phyloP scores from a whole-genome alignment of 768 basidiomycete species.

The Hebeloma cylindrosporum region DNA sequence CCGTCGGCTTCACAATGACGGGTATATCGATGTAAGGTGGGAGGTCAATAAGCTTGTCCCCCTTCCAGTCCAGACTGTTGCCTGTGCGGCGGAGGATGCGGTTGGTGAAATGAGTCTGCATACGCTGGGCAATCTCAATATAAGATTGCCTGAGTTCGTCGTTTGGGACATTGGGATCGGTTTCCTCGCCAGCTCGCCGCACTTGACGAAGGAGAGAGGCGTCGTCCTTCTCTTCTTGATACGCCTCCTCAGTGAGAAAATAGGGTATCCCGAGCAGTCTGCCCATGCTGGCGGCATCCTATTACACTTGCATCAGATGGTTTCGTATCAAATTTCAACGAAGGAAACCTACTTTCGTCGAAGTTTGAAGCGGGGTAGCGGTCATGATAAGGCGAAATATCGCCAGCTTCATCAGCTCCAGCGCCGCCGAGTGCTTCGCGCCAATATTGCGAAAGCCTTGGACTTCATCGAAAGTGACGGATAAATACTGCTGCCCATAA shows the following conservation, averaged over 20 bases:
- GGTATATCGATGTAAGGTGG: constrained; percentile 4
- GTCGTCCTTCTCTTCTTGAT: constrained; percentile 23
- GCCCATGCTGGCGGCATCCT: constrained; percentile 29
- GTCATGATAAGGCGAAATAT: constrained; percentile 19
- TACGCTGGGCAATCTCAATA: constrained; percentile 2
- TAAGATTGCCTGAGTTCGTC: constrained; percentile 1
- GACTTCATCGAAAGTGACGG: constrained; percentile 20
- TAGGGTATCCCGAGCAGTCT: constrained; percentile 24
- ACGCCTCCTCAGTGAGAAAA: constrained; percentile 21
- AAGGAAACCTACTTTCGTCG: constrained; percentile 17
- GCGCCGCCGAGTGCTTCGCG: constrained; percentile 7
- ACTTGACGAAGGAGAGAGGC: constrained; percentile 4
- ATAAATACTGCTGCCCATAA: constrained; percentile 13
- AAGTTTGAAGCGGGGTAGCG: constrained; percentile 28
- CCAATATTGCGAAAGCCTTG: constrained; percentile 20
- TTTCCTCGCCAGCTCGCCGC: constrained; percentile 4
- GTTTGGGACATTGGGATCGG: neutral
- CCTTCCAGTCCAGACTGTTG: constrained; percentile 13
- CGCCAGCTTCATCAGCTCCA: constrained; percentile 5
- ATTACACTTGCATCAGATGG: neutral
- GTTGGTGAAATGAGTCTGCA: constrained; percentile 17
- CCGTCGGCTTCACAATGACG: constrained; percentile 12
- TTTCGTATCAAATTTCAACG: neutral
- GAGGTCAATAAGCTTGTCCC: constrained; percentile 16
- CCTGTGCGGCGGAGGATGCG: constrained; percentile 17